These are phyloP conservation scores for Coprinopsis sp. DNA, from an alignment of 768 basidiomycete species.

Conservation along the genomic window DNA sequence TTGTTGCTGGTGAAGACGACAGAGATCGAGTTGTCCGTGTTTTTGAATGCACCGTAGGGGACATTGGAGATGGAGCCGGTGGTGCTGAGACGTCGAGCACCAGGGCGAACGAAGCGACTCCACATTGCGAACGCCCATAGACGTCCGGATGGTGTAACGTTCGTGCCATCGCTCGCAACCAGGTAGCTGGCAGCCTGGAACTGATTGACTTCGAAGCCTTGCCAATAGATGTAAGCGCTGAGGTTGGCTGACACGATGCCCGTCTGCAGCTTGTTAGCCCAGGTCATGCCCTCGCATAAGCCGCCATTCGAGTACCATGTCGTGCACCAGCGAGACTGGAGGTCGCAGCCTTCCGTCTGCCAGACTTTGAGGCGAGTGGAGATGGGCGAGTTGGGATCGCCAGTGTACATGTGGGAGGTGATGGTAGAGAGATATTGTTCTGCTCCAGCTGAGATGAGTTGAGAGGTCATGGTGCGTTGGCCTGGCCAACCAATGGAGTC, in stretches of 20 bases:
- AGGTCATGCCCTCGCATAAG: constrained; percentile 13
- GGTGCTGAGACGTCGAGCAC: constrained; percentile 8
- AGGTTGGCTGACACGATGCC: constrained; percentile 15
- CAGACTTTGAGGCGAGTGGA: constrained; percentile 13
- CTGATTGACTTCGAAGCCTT: constrained; percentile 15
- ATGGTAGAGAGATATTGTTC: constrained; percentile 10
- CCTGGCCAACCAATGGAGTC: constrained; percentile 13
- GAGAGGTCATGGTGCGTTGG: constrained; percentile 10
- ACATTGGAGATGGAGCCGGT: constrained; percentile 10
- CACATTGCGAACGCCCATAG: constrained; percentile 16
- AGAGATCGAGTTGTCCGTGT: constrained; percentile 4
- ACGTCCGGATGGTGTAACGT: constrained; percentile 10
- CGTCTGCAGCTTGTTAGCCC: constrained; percentile 15
- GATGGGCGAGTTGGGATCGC: constrained; percentile 14
- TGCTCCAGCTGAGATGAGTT: constrained; percentile 11
- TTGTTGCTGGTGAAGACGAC: constrained; percentile 14
- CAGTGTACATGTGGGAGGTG: constrained; percentile 12
- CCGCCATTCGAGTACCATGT: constrained; percentile 16
- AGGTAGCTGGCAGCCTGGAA: constrained; percentile 13
- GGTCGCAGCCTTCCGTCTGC: constrained; percentile 15
- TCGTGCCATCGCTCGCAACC: constrained; percentile 13
- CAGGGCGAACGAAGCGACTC: constrained; percentile 13
- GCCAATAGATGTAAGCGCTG: constrained; percentile 15
- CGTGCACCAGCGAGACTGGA: constrained; percentile 15
- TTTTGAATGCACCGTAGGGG: constrained; percentile 12